Evolutionary conservation across 2,329 filamentous ascomycete species (phyloP), one percentile per base, ranked within the genome.

Genomic region (Delphinella strobiligena): DNA sequence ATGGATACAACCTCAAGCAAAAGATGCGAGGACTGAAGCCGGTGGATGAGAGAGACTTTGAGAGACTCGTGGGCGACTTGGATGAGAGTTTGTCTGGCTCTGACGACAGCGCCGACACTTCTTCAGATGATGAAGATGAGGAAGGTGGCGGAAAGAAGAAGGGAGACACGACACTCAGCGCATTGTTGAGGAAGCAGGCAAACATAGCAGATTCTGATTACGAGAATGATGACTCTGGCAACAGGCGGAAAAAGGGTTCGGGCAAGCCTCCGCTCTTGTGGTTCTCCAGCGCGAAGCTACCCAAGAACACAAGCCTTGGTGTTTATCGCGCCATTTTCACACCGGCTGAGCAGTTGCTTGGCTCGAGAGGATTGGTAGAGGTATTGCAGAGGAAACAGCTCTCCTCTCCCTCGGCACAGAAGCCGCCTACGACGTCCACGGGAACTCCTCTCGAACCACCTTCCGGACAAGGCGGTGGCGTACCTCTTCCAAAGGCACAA

Each of bases 51-150:
- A 59, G 56, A 5, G 87, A 94, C 24, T 98, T 98, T 49, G 84
- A 91, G 56, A 84, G 80, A 55, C 70, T 95, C 5, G 71, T 96
- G 5, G 85, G 78, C 27, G 77, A 91, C 43, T 67, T 98, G 24
- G 84, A 95, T 50, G 89, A 98, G 66, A 91, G 83, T 53, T 72
- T 93, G 44, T 96, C 91, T 1, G 91, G 93, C 11, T 94, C 87
- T 1, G 75, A 79, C 22, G 72, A 70, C 7, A 80, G 87, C 38
- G 75, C 78, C 19, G 72, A 71, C 9, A 80, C 87, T 38, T 51
- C 51, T 16, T 79, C 76, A 1, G 75, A 77, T 2, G 82, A 87
- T 0, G 82, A 87, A 4, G 75, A 80, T 1, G 80, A 83, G 0
- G 67, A 69, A 19, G 59, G 56, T 11, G 59, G 50, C 18, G 60